Base-by-base conservation (phyloP, 495 filamentous ascomycete genomes). In the Barbatosphaeria neglecta region DNA sequence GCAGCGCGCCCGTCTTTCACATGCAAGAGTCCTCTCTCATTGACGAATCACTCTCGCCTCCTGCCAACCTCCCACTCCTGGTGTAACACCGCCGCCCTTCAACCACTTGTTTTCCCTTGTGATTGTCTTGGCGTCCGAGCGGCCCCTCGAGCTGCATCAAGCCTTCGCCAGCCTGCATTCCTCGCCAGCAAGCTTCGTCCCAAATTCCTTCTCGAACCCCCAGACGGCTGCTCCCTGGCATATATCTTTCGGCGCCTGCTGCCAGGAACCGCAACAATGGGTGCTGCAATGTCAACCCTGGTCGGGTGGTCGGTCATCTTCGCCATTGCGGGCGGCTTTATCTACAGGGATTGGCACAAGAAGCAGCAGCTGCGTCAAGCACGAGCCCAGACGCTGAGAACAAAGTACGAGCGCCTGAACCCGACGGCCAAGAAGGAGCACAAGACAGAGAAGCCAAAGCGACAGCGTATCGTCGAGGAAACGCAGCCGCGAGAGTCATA, bases 291-390 rank as follows among this genome's bases (percentile, higher is more conserved):
- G 51, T 70, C 70, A 43, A 73, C 70, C 43, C 53, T 73, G 49
- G 60, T 56, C 52, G 69, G 69, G 45, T 85, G 79, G 78, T 76
- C 69, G 43, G 64, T 77, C 55, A 65, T 83, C 54, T 54, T 81
- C 41, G 69, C 68, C 22, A 58, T 75, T 37, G 63, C 64, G 38
- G 77, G 66, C 18, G 45, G 48, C 19, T 58, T 59, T 17, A 51
- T 42, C 24, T 62, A 49, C 28, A 41, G 43, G 8, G 22, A 44
- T 8, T 31, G 39, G 41, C 48, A 49, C 37, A 46, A 50, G n/a
- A 37, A 28, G 22, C 49, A 50, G 33, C 50, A 59, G 46, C 51
- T 45, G 45, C 38, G 43, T 45, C 50, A 24, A 2, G 20, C 20
- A 24, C n/a, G n/a, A 23, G n/a, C 20, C 31, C n/a, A 22, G 19